phyloP scores from a whole-genome alignment of 139 green algal species.

The Chlorella sorokiniana region DNA sequence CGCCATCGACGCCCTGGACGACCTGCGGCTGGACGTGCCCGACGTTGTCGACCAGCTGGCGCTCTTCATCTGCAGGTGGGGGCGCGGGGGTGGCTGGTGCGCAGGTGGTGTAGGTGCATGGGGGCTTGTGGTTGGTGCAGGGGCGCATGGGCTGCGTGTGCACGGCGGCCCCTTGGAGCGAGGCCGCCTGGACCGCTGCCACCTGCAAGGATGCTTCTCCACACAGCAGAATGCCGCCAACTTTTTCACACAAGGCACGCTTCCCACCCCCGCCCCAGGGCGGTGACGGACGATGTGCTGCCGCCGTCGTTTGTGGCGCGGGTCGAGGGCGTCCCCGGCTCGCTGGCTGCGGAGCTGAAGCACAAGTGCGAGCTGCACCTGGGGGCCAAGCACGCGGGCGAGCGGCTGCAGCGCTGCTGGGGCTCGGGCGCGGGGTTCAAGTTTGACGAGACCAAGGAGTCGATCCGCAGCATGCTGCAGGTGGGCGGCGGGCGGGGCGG shows the following conservation, averaged over 20 bases:
- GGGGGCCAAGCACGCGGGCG: constrained; percentile 71
- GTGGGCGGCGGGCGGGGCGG: neutral
- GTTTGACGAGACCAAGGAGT: constrained; percentile 64
- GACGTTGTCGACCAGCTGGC: constrained; percentile 80
- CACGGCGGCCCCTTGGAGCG: too few species aligned
- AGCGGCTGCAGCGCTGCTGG: constrained; percentile 82
- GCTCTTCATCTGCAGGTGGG: constrained; percentile 44
- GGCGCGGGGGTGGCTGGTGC: too few species aligned
- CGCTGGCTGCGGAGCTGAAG: constrained; percentile 48
- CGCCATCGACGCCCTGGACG: constrained; percentile 70
- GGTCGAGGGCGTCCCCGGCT: constrained; percentile 11
- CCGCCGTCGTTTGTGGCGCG: constrained; percentile 59
- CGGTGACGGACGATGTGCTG: constrained; percentile 92
- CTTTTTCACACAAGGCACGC: neutral
- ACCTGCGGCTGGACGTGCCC: constrained; percentile 90
- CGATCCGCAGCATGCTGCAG: constrained; percentile 69
- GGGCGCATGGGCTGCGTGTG: too few species aligned
- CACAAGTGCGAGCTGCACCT: constrained; percentile 62
- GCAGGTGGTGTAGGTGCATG: too few species aligned
- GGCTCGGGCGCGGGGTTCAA: constrained; percentile 60
- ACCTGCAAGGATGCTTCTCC: neutral
- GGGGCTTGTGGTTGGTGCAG: too few species aligned
- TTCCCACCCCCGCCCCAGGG: constrained; percentile 44
- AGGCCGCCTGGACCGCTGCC: neutral
- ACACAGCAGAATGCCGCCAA: too few species aligned